Evolutionary conservation across 1,284 basidiomycete genomes (phyloP), one percentile per base, ranked within the genome.

Genomic region (Schizophyllum amplum): DNA sequence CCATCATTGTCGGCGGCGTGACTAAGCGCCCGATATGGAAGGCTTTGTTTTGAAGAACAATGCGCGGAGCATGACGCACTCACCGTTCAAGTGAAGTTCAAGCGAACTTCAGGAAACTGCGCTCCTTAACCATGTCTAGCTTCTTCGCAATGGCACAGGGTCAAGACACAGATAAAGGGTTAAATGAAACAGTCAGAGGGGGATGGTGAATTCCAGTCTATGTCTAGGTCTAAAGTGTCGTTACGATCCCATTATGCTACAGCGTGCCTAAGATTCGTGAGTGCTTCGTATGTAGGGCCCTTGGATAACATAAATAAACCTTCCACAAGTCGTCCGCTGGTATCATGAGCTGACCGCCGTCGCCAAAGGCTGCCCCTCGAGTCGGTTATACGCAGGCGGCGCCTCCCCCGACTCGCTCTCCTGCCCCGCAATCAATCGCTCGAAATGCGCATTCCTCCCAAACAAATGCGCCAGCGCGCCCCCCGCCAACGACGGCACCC

Each of bases 391-490:
- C 9, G 72, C 69, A 3, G 78, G 78, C 17, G 78, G 78, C 2
- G 69, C 69, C 63, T 80, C 77, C 1, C 78, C 78, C 22, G 68
- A 64, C 59, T 76, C 77, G 52, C 69, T 76, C 58, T 75, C 75
- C 60, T 74, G 75, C 20, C 78, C 78, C 4, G 76, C 73, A 42
- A 80, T 69, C 23, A 80, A 67, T n/a, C 74, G 68, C 62, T 78
- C 77, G 55, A 83, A 87, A 61, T 81, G 74, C 55, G 70, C 68
- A 60, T 72, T 81, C 26, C 67, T 71, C 55, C 69, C 67, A 33
- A 74, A 68, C 4, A 50, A 21, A 11, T 21, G 24, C 5, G 11
- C 9, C 48, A 50, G 24, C 48, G 20, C 21, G 20, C 24, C 48
- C 20, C 24, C 48, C 24, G 20, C 48, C 48, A 50, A 21, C 9